phyloP scores from a whole-genome alignment of 257 asterid species.

The Solanum paucissectum region DNA sequence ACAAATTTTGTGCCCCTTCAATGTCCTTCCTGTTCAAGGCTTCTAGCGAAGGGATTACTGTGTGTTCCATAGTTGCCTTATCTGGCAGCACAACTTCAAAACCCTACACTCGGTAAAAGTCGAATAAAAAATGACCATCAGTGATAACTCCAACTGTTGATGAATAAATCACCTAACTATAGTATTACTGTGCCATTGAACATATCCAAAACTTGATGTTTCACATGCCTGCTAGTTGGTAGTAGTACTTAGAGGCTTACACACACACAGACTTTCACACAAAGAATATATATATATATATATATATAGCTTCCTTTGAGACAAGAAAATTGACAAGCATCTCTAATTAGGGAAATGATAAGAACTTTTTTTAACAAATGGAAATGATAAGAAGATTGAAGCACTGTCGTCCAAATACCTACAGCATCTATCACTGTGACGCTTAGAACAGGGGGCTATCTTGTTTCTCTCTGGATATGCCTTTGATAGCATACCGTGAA shows the following conservation, averaged over 20 bases:
- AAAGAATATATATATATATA: neutral
- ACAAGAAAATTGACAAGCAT: neutral
- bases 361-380: neutral
- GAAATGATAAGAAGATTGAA: neutral
- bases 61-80: slow-evolving; percentile 55
- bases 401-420: neutral
- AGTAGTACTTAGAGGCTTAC: neutral
- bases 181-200: neutral
- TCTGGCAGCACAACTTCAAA: slow-evolving; percentile 67
- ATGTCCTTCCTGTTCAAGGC: slow-evolving; percentile 48
- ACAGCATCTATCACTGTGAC: neutral
- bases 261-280: neutral
- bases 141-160: neutral
- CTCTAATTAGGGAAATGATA: neutral
- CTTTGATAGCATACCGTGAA: neutral
- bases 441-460: neutral
- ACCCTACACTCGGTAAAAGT: slow-evolving; percentile 33
- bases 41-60: slow-evolving; percentile 51
- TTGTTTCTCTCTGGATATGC: neutral
- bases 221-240: neutral
- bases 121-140: neutral
- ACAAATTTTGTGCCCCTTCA: slow-evolving; percentile 67
- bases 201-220: neutral
- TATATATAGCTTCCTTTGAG: neutral
- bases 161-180: neutral